phyloP scores from a whole-genome alignment of 495 filamentous ascomycete species.

The Penicillium roqueforti region DNA sequence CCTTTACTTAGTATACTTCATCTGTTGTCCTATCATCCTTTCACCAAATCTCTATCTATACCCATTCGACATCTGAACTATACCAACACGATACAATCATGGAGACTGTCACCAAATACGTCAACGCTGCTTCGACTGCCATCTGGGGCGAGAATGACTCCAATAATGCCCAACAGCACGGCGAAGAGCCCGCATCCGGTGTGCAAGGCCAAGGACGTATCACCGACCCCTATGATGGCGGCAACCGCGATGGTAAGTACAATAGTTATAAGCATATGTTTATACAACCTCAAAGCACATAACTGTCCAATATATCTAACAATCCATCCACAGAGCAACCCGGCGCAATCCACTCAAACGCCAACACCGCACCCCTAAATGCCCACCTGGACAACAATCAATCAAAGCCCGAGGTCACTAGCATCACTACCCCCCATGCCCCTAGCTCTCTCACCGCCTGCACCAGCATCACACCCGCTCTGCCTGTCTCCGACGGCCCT shows the following conservation, averaged over 20 bases:
- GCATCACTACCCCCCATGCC: neutral
- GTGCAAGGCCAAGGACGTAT: slow-evolving; percentile 34
- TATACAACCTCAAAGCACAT: neutral
- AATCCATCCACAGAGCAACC: slow-evolving; percentile 29
- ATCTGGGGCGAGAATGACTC: slow-evolving; percentile 30
- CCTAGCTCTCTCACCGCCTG: neutral
- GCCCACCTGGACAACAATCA: slow-evolving; percentile 10
- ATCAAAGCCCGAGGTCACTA: neutral
- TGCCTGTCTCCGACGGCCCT: neutral
- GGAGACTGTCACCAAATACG: slow-evolving; percentile 37
- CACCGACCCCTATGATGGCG: slow-evolving; percentile 44
- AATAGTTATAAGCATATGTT: neutral
- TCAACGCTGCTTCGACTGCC: slow-evolving; percentile 33
- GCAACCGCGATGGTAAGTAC: slow-evolving; percentile 40
- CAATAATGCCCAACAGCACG: slow-evolving; percentile 15
- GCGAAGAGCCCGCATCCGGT: slow-evolving; percentile 42
- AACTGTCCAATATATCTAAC: neutral
- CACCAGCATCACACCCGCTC: neutral
- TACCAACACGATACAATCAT: slow-evolving; percentile 18
- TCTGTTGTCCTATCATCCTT: neutral
- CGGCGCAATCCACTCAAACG: slow-evolving; percentile 21
- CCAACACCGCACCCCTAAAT: slow-evolving; percentile 24
- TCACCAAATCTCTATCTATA: neutral
- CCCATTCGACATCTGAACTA: neutral
- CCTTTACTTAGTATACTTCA: neutral